Evolutionary conservation across 2,329 filamentous ascomycete species (phyloP), one percentile per base, ranked within the genome.

Genomic region (Mycogone perniciosa): DNA sequence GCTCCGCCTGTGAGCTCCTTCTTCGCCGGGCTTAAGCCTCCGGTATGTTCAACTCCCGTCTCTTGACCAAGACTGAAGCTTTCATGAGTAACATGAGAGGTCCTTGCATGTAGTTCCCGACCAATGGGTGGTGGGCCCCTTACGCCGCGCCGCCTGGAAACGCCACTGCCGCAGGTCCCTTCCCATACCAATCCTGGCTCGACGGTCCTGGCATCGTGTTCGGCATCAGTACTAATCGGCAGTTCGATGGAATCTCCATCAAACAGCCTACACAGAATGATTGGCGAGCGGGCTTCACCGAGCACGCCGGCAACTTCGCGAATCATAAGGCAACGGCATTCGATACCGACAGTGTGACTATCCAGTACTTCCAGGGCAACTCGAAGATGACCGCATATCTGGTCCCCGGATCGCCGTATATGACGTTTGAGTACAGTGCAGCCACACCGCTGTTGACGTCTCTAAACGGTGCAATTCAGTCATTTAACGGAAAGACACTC

Each of bases 251-350:
- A 29, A 59, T 54, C 8, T 60, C 58, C 26, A 57, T 60, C 48
- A 57, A 60, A 50, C 57, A 60, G 46, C 54, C 55, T 10, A 54
- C 53, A 10, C 58, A 60, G 29, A 54, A 43, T 20, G 57, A 60
- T 44, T 60, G 58, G 58, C 53, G 51, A 11, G 57, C 57, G 7
- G 56, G 54, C 13, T 60, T 60, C n/a, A 31, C 48, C 7, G 58
- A 60, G 57, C 57, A 60, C 51, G 35, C 40, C 9, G 58, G 58
- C 10, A 43, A 45, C 37, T 60, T 60, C 50, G 56, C 47, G 20
- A 59, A 59, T 51, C 58, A 60, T 53, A 60, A 59, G 56, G 57
- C 58, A 2, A 59, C 56, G 31, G 53, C 46, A 6, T 60, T 58
- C 29, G 58, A 60, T 39, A 59, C 57, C 20, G 57, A 59, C 41